Evolutionary conservation across 768 basidiomycete genomes (phyloP).

Genomic region (Cyathus striatus): DNA sequence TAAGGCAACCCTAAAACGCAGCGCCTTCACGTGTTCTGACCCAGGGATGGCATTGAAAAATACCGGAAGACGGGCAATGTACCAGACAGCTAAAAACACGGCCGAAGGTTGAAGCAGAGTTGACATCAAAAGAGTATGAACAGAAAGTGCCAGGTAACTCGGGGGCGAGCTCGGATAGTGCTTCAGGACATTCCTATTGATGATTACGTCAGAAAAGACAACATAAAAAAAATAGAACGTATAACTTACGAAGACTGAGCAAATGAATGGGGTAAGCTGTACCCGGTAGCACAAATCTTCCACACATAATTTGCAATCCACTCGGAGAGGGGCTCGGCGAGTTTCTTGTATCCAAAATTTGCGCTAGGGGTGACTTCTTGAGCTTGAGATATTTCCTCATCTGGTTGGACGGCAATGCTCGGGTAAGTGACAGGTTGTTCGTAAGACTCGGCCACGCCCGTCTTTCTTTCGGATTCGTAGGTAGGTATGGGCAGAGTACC

Average conservation of each 20-base stretch:
- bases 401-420: slow-evolving; percentile 25
- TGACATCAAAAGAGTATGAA: slow-evolving; percentile 72
- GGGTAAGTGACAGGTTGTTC: slow-evolving; percentile 22
- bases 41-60: slow-evolving; percentile 52
- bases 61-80: slow-evolving; percentile 72
- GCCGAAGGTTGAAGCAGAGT: slow-evolving; percentile 81
- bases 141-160: slow-evolving; percentile 47
- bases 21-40: slow-evolving; percentile 52
- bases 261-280: slow-evolving; percentile 51
- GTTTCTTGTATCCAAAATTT: slow-evolving; percentile 57
- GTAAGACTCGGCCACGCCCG: slow-evolving; percentile 9
- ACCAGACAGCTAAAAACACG: slow-evolving; percentile 75
- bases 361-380: slow-evolving; percentile 48
- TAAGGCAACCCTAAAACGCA: slow-evolving; percentile 58
- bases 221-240: slow-evolving; percentile 2
- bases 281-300: slow-evolving; percentile 76
- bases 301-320: slow-evolving; percentile 80
- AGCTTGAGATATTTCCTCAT: slow-evolving; percentile 32
- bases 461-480: slow-evolving; percentile 12
- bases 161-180: slow-evolving; percentile 45
- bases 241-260: slow-evolving; percentile 50
- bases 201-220: slow-evolving; percentile 3
- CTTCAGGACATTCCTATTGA: slow-evolving; percentile 20
- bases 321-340: slow-evolving; percentile 72
- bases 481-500: slow-evolving; percentile 1